Conservation (phyloP, 495 filamentous ascomycete species). For the Podospora pseudoanserina region DNA sequence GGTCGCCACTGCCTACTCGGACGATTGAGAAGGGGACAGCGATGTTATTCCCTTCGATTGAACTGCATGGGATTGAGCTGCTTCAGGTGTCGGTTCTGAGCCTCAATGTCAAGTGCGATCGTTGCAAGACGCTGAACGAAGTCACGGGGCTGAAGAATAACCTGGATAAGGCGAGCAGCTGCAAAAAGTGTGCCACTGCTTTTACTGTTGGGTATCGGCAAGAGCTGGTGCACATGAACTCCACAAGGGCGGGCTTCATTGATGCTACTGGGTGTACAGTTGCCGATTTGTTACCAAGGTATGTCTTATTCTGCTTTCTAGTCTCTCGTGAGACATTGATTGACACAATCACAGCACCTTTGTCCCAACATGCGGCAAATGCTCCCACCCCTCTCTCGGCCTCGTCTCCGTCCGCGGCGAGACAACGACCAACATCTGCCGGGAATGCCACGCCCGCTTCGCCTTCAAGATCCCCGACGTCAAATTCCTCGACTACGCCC, state of each 20-base stretch:
- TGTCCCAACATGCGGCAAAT: constrained; percentile 75
- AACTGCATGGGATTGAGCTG: constrained; percentile 78
- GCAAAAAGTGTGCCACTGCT: constrained; percentile 72
- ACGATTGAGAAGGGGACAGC: constrained; percentile 62
- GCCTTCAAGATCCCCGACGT: constrained; percentile 77
- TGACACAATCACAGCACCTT: constrained; percentile 55
- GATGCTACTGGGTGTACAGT: constrained; percentile 77
- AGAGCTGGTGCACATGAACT: constrained; percentile 73
- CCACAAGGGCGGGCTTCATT: constrained; percentile 75
- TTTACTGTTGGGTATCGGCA: constrained; percentile 67
- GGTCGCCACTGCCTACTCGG: constrained; percentile 29
- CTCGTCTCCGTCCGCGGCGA: constrained; percentile 72
- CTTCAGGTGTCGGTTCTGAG: constrained; percentile 67
- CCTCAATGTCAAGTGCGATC: constrained; percentile 74
- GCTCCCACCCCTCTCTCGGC: constrained; percentile 65
- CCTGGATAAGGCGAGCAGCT: constrained; percentile 46
- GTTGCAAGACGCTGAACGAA: constrained; percentile 77
- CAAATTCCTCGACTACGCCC: constrained; percentile 70
- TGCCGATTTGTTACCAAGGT: constrained; percentile 77
- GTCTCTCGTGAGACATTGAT: too few species aligned
- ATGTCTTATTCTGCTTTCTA: constrained; percentile 20
- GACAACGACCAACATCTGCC: constrained; percentile 70
- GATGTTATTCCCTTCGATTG: constrained; percentile 77
- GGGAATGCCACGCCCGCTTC: constrained; percentile 80
- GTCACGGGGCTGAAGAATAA: constrained; percentile 58